These are phyloP conservation scores for Ustilago loliicola DNA, from an alignment of 1,284 basidiomycete genomes.

Conservation along the genomic window DNA sequence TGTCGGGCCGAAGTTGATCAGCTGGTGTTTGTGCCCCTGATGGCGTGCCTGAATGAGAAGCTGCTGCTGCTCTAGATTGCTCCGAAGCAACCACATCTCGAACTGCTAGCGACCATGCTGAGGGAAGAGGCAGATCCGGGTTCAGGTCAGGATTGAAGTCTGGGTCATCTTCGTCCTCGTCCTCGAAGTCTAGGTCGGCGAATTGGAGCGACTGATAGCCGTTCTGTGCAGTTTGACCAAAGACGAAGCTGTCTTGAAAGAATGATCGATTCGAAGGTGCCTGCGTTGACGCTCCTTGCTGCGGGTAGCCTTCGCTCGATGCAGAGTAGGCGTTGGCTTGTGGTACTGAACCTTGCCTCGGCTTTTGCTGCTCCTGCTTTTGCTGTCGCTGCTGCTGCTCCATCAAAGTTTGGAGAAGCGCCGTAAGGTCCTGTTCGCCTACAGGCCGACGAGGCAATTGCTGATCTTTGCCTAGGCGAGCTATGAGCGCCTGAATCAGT, in stretches of 20 bases:
- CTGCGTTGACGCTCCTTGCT: constrained; percentile 4
- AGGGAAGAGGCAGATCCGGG: constrained; percentile 49
- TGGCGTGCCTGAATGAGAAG: constrained; percentile 40
- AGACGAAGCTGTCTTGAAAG: not conserved
- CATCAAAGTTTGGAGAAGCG: constrained; percentile 57
- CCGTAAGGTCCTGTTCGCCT: constrained; percentile 58
- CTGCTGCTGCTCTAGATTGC: constrained; percentile 43
- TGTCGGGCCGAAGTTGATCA: constrained; percentile 12
- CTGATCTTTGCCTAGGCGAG: constrained; percentile 46
- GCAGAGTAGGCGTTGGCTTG: constrained; percentile 1
- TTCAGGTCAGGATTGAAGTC: constrained; percentile 58
- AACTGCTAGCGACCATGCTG: constrained; percentile 60
- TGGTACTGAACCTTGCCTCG: constrained; percentile 1
- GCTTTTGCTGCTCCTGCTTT: constrained; percentile 26
- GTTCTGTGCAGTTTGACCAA: constrained; percentile 1
- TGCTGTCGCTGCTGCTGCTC: constrained; percentile 52
- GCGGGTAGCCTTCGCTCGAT: not conserved
- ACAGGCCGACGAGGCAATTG: constrained; percentile 40
- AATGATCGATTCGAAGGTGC: not conserved
- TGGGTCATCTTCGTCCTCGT: constrained; percentile 62
- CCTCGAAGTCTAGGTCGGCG: constrained; percentile 58
- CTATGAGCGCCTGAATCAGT: constrained; percentile 51
- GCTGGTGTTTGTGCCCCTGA: constrained; percentile 39
- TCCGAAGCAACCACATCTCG: constrained; percentile 56
- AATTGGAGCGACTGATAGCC: constrained; percentile 36